Percentiles rank a stretch among this genome's conserved stretches.
Evolutionary conservation across 1,284 basidiomycete species (phyloP).

Genomic region (Xanthoconium separans): DNA sequence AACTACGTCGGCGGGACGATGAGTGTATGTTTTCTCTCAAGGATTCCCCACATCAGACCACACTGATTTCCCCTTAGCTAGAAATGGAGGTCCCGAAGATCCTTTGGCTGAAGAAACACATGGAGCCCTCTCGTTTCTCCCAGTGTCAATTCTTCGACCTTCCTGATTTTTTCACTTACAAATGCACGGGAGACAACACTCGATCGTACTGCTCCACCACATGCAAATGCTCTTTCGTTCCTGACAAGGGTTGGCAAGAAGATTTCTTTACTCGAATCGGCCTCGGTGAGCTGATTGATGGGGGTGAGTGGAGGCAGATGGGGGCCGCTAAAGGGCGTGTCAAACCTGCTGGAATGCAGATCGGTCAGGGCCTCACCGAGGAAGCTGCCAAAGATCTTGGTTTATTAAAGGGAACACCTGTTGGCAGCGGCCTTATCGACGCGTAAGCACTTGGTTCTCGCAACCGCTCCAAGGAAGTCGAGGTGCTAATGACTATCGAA

Average conservation of each 20-base stretch:
- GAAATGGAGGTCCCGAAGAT: conserved; percentile 98
- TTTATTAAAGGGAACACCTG: conserved; percentile 84
- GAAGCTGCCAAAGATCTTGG: conserved; percentile 85
- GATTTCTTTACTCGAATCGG: conserved; percentile 87
- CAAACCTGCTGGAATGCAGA: conserved; percentile 89
- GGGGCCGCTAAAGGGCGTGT: conserved; percentile 70
- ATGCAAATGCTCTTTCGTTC: conserved; percentile 98
- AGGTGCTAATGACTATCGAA: conserved; percentile 29
- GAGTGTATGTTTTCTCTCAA: conserved; percentile 64
- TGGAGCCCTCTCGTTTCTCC: conserved; percentile 74
- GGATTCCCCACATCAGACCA: not conserved
- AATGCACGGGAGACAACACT: conserved; percentile 76
- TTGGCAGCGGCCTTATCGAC: conserved; percentile 94
- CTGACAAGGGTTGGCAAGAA: conserved; percentile 84
- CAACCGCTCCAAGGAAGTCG: not conserved
- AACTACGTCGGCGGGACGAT: conserved; percentile 96
- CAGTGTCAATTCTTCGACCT: conserved; percentile 95
- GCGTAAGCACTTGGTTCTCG: conserved; percentile 49
- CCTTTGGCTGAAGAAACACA: conserved; percentile 92
- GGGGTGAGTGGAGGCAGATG: conserved; percentile 72
- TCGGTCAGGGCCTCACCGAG: conserved; percentile 82
- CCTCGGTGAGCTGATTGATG: conserved; percentile 63
- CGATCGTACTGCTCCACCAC: conserved; percentile 93
- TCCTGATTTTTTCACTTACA: conserved; percentile 95
- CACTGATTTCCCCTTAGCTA: conserved; percentile 49